Evolutionary conservation across 768 basidiomycete species (phyloP).

Genomic region (Pisolithus orientalis): DNA sequence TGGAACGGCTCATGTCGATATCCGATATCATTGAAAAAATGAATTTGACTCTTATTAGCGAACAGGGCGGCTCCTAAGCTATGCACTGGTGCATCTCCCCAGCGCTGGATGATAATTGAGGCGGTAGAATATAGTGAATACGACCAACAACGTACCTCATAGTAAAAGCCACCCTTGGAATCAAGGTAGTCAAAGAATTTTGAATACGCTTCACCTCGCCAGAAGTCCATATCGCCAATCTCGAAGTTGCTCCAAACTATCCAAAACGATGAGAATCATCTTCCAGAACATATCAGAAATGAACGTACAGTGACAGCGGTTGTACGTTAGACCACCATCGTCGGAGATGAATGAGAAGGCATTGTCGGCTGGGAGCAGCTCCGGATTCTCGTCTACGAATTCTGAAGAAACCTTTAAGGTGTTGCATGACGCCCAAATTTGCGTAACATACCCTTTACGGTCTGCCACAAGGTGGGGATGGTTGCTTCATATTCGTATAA

Average conservation of each 20-base stretch:
- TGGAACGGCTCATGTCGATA: conserved; percentile 79
- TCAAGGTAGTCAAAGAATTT: conserved; percentile 83
- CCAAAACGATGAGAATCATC: conserved; percentile 24
- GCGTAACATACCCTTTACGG: conserved; percentile 50
- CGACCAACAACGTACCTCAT: conserved; percentile 52
- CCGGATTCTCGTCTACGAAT: conserved; percentile 59
- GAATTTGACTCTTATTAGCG: conserved; percentile 65
- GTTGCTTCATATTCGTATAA: conserved; percentile 75
- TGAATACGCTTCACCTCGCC: conserved; percentile 78
- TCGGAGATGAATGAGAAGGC: conserved; percentile 72
- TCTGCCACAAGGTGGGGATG: conserved; percentile 74
- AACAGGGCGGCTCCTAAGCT: conserved; percentile 78
- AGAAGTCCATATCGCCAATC: conserved; percentile 86
- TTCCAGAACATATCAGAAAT: not conserved
- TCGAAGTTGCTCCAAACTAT: conserved; percentile 70
- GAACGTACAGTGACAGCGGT: conserved; percentile 69
- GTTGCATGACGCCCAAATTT: not conserved
- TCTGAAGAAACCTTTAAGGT: conserved; percentile 34
- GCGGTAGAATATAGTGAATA: not conserved
- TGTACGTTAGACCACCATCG: conserved; percentile 60
- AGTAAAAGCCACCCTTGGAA: conserved; percentile 82
- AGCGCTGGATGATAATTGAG: conserved; percentile 37
- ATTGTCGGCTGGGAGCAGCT: conserved; percentile 57
- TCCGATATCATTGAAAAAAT: conserved; percentile 83
- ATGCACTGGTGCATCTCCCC: conserved; percentile 88